phyloP scores from a whole-genome alignment of 2,329 filamentous ascomycete species.

The Alternaria ethzedia region DNA sequence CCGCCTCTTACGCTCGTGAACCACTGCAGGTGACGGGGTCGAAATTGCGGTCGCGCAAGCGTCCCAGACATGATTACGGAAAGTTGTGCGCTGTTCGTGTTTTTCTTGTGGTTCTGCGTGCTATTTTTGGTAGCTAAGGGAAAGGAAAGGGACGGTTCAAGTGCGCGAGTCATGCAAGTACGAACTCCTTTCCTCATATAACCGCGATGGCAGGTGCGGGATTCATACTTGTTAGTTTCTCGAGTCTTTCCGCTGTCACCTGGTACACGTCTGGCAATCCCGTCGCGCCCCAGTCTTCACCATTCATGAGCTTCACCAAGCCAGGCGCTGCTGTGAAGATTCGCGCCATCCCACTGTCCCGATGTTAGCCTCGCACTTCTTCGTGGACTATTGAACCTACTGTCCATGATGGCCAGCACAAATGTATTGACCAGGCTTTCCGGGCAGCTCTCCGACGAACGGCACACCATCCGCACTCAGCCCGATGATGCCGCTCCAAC shows the following conservation, averaged over 20 bases:
- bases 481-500: constrained; percentile 38
- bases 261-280: constrained; percentile 33
- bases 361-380: neutral
- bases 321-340: constrained; percentile 38
- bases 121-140: constrained; percentile 3
- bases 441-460: constrained; percentile 32
- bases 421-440: constrained; percentile 33
- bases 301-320: constrained; percentile 33
- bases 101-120: neutral
- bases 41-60: constrained; percentile 8
- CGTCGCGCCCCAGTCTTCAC: constrained; percentile 22
- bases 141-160: neutral
- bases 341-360: constrained; percentile 32
- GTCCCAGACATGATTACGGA: neutral
- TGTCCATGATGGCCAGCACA: constrained; percentile 39
- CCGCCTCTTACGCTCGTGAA: constrained; percentile 5
- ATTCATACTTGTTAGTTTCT: constrained; percentile 5
- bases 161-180: constrained; percentile 1
- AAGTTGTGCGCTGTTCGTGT: neutral
- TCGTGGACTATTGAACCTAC: constrained; percentile 16
- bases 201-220: constrained; percentile 7
- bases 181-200: constrained; percentile 12
- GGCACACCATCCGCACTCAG: constrained; percentile 35
- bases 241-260: constrained; percentile 23
- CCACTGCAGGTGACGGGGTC: neutral